These are phyloP conservation scores for Aspergillus hortae DNA, from an alignment of 2,329 filamentous ascomycete genomes.

Conservation along the genomic window DNA sequence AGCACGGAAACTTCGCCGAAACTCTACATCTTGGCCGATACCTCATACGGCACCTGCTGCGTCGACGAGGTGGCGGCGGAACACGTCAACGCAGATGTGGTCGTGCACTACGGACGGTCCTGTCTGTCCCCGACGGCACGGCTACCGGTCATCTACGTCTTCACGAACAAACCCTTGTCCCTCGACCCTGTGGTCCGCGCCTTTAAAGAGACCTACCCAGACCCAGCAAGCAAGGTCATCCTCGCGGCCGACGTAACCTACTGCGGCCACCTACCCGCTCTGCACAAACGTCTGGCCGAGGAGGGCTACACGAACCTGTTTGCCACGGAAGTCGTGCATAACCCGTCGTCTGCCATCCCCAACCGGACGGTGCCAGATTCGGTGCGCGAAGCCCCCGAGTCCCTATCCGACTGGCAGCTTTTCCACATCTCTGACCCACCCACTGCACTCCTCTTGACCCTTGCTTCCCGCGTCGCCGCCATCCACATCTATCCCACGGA, in stretches of 20 bases:
- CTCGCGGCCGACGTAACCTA: slow-evolving; percentile 90
- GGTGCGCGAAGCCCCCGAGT: slow-evolving; percentile 42
- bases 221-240: slow-evolving; percentile 62
- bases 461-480: slow-evolving; percentile 74
- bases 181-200: slow-evolving; percentile 54
- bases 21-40: slow-evolving; percentile 87
- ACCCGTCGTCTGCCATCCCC: slow-evolving; percentile 76
- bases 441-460: slow-evolving; percentile 76
- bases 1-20: slow-evolving; percentile 28
- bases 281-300: slow-evolving; percentile 55
- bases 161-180: slow-evolving; percentile 70
- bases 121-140: slow-evolving; percentile 87
- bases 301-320: slow-evolving; percentile 69
- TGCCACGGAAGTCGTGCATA: slow-evolving; percentile 68
- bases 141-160: slow-evolving; percentile 85
- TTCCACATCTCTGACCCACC: slow-evolving; percentile 84
- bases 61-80: slow-evolving; percentile 96
- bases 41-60: slow-evolving; percentile 94
- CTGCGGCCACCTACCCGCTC: slow-evolving; percentile 63
- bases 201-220: slow-evolving; percentile 67
- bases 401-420: slow-evolving; percentile 65
- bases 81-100: slow-evolving; percentile 83
- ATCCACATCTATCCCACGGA: slow-evolving; percentile 73
- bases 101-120: slow-evolving; percentile 90
- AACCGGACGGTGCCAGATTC: slow-evolving; percentile 68